These are phyloP conservation scores for Alternaria sp. DNA, from an alignment of 2,329 filamentous ascomycete species.

Conservation along the genomic window DNA sequence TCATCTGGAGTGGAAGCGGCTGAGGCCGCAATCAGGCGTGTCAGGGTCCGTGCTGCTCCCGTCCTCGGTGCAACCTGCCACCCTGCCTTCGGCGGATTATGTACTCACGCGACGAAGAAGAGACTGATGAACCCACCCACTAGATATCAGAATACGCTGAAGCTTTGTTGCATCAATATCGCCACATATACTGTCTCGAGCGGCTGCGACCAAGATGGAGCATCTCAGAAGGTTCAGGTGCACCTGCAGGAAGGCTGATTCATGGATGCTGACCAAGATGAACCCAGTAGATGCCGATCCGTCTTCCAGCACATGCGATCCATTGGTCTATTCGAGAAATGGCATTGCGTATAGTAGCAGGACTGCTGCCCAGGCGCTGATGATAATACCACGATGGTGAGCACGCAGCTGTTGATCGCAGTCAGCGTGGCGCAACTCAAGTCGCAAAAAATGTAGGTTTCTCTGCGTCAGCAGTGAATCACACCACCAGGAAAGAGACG, in stretches of 20 bases:
- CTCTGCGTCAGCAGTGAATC: not conserved
- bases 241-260: not conserved
- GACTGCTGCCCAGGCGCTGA: not conserved
- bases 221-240: not conserved
- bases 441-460: not conserved
- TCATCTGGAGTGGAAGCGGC: not conserved
- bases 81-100: not conserved
- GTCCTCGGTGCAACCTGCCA: not conserved
- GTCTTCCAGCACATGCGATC: not conserved
- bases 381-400: not conserved
- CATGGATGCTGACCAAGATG: not conserved
- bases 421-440: not conserved
- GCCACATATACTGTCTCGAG: not conserved
- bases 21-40: not conserved
- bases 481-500: not conserved
- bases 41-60: not conserved
- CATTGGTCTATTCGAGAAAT: not conserved
- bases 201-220: not conserved
- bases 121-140: not conserved
- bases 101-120: not conserved
- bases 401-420: not conserved
- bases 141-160: not conserved
- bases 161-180: not conserved
- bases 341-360: not conserved
- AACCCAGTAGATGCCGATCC: not conserved